Base-by-base conservation (phyloP, 139 green algal genomes). In the Coelastrella sp. region DNA sequence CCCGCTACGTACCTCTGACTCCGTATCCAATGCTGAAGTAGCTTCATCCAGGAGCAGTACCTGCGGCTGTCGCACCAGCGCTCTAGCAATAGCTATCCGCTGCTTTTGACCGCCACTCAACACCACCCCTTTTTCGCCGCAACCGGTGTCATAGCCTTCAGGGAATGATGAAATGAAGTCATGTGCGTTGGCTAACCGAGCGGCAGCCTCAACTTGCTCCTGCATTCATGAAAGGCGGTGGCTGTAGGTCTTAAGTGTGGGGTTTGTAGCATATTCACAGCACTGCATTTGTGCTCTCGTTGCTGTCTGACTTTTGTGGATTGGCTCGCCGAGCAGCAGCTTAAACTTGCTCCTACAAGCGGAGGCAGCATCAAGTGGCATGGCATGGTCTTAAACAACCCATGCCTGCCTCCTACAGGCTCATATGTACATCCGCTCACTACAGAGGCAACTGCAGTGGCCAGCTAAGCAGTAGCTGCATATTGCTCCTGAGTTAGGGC, bases 71-170 rank as follows among this genome's bases (percentile, higher is more conserved):
- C 95, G 93, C 14, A 99, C 91, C 5, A 99, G 94, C 11, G 98
- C 98, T 0, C 98, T 89, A 0, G 98, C 98, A 59, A 99, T 99
- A 59, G 97, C 97, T 19, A 99, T 96, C n/a, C 97, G 95, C 94
- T 99, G 97, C 94, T 97, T 98, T 93, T 98, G 97, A 0, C 97
- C 97, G 5, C 98, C 98, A 8, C 80, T 95, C 19, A 99, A 88
- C 86, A 95, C 91, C 58, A 97, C 90, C 6, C 97, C 98, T 76
- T 96, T 95, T 83, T 98, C 96, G 4, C 97, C 97, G 74, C 96
- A 97, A 47, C 96, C 88, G 14, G 97, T 98, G 32, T 98, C 94
- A 92, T 99, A 99, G 4, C 96, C 96, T 10, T 97, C 90, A 60
- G 97, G 97, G 57, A 99, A 94, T 2, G 77, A 22, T 4, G 32